A percentile compares a stretch with the other conserved stretches of the same genome.
Conservation (phyloP, 352 stramenopile genomes). For the Phytopythium sindhum region DNA sequence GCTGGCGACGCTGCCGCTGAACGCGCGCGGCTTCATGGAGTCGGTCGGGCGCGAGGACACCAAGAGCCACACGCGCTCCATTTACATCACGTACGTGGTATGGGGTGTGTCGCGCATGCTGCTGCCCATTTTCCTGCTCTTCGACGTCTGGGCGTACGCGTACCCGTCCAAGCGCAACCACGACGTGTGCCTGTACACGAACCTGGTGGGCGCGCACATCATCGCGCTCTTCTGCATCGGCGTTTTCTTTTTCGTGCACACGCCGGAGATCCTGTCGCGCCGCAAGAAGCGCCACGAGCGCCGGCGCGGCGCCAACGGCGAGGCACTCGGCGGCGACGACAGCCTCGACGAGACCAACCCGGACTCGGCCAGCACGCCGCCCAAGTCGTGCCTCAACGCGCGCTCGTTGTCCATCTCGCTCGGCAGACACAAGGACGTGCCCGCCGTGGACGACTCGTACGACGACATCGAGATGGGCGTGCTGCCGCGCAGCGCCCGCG, state of each 20-base stretch:
- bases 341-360: conserved; percentile 3
- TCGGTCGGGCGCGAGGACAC: conserved; percentile 56
- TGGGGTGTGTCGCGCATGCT: conserved; percentile 72
- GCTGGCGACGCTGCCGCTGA: conserved; percentile 73
- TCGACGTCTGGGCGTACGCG: conserved; percentile 65
- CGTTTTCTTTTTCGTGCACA: conserved; percentile 83
- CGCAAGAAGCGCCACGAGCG: conserved; percentile 14
- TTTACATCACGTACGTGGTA: conserved; percentile 73
- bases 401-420: conserved; percentile 43
- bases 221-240: conserved; percentile 80
- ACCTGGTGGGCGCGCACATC: conserved; percentile 68
- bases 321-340: conserved; percentile 22
- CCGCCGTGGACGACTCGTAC: conserved; percentile 49
- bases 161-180: conserved; percentile 73
- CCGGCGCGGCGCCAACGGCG: conserved; percentile 7
- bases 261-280: conserved; percentile 56
- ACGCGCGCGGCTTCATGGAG: conserved; percentile 73
- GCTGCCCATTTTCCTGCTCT: conserved; percentile 75
- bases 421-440: conserved; percentile 34
- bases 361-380: conserved; percentile 10
- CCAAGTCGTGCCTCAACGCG: conserved; percentile 19
- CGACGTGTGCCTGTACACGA: conserved; percentile 75
- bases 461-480: conserved; percentile 59
- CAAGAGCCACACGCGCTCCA: conserved; percentile 61
- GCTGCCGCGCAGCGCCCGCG: conserved; percentile 39